phyloP scores from a whole-genome alignment of 2,329 filamentous ascomycete species.

The Fusarium liriodendri region DNA sequence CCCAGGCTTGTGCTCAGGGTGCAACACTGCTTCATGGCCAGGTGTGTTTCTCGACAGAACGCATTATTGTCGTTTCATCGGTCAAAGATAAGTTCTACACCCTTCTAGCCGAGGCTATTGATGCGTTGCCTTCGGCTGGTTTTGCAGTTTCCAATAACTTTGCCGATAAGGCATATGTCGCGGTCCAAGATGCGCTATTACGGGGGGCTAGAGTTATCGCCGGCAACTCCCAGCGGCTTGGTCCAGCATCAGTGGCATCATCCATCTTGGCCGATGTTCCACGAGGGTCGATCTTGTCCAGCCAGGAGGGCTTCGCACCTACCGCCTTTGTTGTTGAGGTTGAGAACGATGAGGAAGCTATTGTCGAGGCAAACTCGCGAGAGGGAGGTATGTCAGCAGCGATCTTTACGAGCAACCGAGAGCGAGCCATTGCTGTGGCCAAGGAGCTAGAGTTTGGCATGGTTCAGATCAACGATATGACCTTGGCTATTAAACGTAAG shows the following conservation, averaged over 20 bases:
- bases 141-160: background rate
- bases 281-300: background rate
- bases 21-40: background rate
- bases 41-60: background rate
- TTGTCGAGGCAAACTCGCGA: background rate
- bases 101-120: background rate
- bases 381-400: background rate
- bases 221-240: background rate
- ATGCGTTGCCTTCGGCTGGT: background rate
- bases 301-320: background rate
- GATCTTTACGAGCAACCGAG: background rate
- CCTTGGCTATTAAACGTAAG: background rate
- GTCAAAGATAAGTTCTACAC: background rate
- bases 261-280: background rate
- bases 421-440: background rate
- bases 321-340: background rate
- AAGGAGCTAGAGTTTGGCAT: background rate
- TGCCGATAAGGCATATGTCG: background rate
- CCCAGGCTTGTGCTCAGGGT: background rate
- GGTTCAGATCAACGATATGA: background rate
- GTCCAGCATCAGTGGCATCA: background rate
- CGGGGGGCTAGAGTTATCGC: background rate
- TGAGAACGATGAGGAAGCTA: background rate
- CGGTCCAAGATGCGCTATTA: background rate
- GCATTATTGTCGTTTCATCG: background rate